A percentile compares a stretch with the other conserved stretches of the same genome.
Evolutionary conservation across 768 basidiomycete genomes (phyloP).

Genomic region (Pleurotus ostreatus): DNA sequence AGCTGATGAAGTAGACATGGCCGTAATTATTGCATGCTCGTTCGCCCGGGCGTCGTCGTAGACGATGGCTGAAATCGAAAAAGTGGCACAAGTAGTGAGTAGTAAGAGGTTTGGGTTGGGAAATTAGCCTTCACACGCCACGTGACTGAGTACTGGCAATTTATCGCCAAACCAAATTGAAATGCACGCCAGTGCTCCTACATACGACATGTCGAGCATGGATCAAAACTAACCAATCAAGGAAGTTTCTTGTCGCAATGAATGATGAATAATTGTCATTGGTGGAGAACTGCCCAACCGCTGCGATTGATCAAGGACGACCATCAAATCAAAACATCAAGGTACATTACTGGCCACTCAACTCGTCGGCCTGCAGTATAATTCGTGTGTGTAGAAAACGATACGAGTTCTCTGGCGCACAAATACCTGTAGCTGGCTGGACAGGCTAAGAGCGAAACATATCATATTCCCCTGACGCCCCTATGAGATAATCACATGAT

Average conservation of each 20-base stretch:
- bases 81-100: background rate
- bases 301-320: no score
- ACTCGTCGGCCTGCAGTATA: no score
- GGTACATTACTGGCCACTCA: no score
- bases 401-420: no score
- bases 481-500: no score
- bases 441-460: no score
- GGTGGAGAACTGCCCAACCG: background rate
- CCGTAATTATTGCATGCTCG: background rate
- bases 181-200: background rate
- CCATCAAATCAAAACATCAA: no score
- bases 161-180: no score
- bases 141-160: background rate
- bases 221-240: no score
- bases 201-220: background rate
- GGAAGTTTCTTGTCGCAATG: background rate
- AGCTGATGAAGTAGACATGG: conserved; percentile 21
- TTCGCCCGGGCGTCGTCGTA: background rate
- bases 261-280: background rate
- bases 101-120: background rate
- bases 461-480: no score
- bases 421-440: no score
- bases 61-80: background rate
- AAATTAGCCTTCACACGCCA: conserved; percentile 1
- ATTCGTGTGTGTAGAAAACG: no score